These are phyloP conservation scores for Verticillium tricorpus DNA, from an alignment of 2,329 filamentous ascomycete species.

Conservation along the genomic window DNA sequence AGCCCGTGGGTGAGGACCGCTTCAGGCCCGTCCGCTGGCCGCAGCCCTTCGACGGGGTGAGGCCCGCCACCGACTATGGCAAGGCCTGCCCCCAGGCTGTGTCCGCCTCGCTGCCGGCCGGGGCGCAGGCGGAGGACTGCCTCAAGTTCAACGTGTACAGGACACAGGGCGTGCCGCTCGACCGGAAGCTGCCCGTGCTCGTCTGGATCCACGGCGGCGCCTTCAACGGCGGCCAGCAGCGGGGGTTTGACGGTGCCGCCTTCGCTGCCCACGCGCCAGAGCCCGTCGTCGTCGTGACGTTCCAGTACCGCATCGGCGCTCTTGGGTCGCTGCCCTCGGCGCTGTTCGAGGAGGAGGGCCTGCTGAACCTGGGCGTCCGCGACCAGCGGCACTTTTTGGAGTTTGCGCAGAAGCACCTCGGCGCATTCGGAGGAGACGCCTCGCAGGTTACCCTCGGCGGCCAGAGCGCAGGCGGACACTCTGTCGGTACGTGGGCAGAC, in stretches of 20 bases:
- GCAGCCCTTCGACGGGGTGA: conserved; percentile 31
- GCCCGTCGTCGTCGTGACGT: conserved; percentile 20
- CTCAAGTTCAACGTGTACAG: conserved; percentile 9
- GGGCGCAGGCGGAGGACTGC: conserved; percentile 6
- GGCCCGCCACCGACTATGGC: conserved; percentile 31
- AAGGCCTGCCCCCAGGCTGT: conserved; percentile 36
- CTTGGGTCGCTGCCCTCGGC: conserved; percentile 40
- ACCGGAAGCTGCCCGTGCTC: conserved; percentile 12
- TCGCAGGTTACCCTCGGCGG: conserved; percentile 49
- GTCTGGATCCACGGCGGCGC: conserved; percentile 12
- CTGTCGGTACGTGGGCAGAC: conserved; percentile 30
- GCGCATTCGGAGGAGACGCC: conserved; percentile 48
- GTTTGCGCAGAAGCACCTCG: conserved; percentile 50
- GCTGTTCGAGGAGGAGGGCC: conserved; percentile 25
- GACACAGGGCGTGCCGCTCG: conserved; percentile 22
- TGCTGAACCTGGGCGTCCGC: conserved; percentile 49
- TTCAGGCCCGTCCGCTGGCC: conserved; percentile 37
- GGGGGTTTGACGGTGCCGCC: conserved; percentile 12
- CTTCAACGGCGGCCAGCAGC: not conserved
- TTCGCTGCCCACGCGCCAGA: conserved; percentile 18
- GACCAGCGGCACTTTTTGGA: conserved; percentile 47
- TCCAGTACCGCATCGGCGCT: conserved; percentile 20
- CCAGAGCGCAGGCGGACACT: conserved; percentile 45
- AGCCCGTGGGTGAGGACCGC: conserved; percentile 33
- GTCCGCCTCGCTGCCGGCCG: conserved; percentile 10